Evolutionary conservation across 2,329 filamentous ascomycete genomes (phyloP).

Genomic region (Fusarium begoniae): DNA sequence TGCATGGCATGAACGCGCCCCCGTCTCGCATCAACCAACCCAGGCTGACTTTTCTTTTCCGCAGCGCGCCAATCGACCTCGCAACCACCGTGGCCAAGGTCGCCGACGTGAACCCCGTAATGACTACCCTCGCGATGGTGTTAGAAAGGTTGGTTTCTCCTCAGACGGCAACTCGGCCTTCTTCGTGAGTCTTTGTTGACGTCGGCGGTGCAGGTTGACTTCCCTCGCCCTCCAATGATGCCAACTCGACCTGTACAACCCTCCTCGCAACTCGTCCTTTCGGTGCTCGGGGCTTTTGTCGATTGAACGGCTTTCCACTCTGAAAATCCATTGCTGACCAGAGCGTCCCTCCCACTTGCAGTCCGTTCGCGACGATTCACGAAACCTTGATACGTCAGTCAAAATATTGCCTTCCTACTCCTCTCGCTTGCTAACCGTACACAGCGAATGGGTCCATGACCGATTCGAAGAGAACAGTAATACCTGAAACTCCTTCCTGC

Average conservation of each 20-base stretch:
- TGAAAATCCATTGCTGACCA: slow-evolving; percentile 53
- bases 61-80: slow-evolving; percentile 46
- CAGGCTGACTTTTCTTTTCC: slow-evolving; percentile 32
- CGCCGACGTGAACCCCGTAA: slow-evolving; percentile 51
- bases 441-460: slow-evolving; percentile 93
- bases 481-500: slow-evolving; percentile 18
- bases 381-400: slow-evolving; percentile 76
- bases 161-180: background rate
- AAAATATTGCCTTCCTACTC: background rate
- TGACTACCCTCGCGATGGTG: slow-evolving; percentile 78
- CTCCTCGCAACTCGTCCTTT: slow-evolving; percentile 44
- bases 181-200: slow-evolving; percentile 31
- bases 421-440: slow-evolving; percentile 17
- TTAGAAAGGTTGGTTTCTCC: slow-evolving; percentile 78
- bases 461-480: slow-evolving; percentile 80
- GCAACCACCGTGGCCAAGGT: slow-evolving; percentile 48
- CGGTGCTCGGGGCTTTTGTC: slow-evolving; percentile 45
- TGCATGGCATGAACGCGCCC: slow-evolving; percentile 18
- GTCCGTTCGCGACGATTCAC: slow-evolving; percentile 69
- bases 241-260: slow-evolving; percentile 44
- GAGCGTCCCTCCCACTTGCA: slow-evolving; percentile 54
- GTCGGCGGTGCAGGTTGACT: slow-evolving; percentile 46
- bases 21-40: slow-evolving; percentile 21
- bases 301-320: slow-evolving; percentile 44
- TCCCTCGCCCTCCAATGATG: slow-evolving; percentile 44